Base-by-base conservation (phyloP, 164 flowering plant species). In the Piper betle region DNA sequence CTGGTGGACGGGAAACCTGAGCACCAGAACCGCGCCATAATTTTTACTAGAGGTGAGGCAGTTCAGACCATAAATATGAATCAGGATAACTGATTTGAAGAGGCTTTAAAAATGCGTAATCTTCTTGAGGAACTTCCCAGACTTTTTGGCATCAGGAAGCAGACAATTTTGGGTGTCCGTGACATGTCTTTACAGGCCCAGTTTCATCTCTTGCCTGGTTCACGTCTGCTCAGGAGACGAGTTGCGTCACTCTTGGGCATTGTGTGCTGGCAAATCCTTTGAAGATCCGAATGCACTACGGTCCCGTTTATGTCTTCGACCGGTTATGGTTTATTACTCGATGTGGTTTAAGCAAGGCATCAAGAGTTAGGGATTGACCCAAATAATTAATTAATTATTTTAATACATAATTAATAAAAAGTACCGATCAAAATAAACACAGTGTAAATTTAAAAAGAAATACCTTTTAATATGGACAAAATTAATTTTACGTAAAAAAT, bases 171-270 rank as follows among this genome's bases (percentile, higher is more conserved):
- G 57, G 98, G 98, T 62, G 93, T 92, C 18, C 89, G 98, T 37
- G 98, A 92, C 78, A 83, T 62, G 67, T 87, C 66, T 87, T 92
- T 71, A 90, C 98, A 0, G 96, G 98, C 41, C 86, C 96, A 48
- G 98, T 89, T 1, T 92, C 96, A 11, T 92, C 98, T 5, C 91
- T 89, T 61, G 98, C 97, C 53, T 81, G 94, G 97, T 92, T 92
- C 74, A 92, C 89, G 98, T 92, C 97, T 65, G 90, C 96, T 53
- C 98, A 92, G 73, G 98, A 92, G 68, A 86, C 78, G 37, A 92
- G 94, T 69, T 92, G 89, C 74, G 97, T 87, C 67, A 92, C 97
- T 12, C 71, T 92, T 48, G 97, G 87, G 46, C 98, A 92, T 75
- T 89, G 98, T 37, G 97, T 92, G 63, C 77, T 92, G 19, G 98